A percentile compares a stretch with the other conserved stretches of the same genome.
Conservation (phyloP, 2,329 filamentous ascomycete genomes). For the Raffaelea arxii region DNA sequence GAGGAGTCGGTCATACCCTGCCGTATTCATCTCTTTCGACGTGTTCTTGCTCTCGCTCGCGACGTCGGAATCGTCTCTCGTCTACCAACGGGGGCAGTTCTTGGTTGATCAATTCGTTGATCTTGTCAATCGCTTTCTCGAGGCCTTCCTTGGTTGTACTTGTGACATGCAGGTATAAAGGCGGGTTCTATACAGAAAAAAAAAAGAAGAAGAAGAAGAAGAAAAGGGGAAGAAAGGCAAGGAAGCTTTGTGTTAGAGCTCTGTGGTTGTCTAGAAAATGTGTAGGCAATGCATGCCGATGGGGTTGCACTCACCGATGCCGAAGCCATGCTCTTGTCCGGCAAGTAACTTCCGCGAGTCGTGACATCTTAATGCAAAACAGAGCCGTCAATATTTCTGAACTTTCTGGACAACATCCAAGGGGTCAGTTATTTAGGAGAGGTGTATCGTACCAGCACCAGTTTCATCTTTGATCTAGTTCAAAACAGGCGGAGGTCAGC, state of each 20-base stretch:
- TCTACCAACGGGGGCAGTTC: slow-evolving; percentile 93
- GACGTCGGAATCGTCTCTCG: slow-evolving; percentile 79
- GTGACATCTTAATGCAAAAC: slow-evolving; percentile 84
- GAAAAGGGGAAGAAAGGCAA: too few species aligned
- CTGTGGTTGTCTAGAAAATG: neutral
- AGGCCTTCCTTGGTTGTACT: slow-evolving; percentile 88
- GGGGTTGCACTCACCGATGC: slow-evolving; percentile 57
- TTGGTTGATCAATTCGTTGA: slow-evolving; percentile 92
- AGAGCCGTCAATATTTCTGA: slow-evolving; percentile 35
- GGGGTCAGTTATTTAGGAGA: neutral
- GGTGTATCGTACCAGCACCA: slow-evolving; percentile 89
- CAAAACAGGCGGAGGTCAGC: slow-evolving; percentile 76
- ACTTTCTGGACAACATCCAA: neutral
- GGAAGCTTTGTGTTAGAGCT: neutral
- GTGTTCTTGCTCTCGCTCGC: slow-evolving; percentile 49
- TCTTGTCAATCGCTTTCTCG: slow-evolving; percentile 76
- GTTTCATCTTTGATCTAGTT: slow-evolving; percentile 98
- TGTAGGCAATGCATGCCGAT: too few species aligned
- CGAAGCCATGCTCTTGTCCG: slow-evolving; percentile 95
- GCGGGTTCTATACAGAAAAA: slow-evolving; percentile 58
- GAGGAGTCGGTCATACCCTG: slow-evolving; percentile 45
- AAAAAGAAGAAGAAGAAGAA: too few species aligned
- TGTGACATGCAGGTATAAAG: slow-evolving; percentile 89
- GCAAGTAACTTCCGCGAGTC: slow-evolving; percentile 90
- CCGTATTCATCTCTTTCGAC: slow-evolving; percentile 86